phyloP scores from a whole-genome alignment of 148 eudicot genomes.

The Silene latifolia region DNA sequence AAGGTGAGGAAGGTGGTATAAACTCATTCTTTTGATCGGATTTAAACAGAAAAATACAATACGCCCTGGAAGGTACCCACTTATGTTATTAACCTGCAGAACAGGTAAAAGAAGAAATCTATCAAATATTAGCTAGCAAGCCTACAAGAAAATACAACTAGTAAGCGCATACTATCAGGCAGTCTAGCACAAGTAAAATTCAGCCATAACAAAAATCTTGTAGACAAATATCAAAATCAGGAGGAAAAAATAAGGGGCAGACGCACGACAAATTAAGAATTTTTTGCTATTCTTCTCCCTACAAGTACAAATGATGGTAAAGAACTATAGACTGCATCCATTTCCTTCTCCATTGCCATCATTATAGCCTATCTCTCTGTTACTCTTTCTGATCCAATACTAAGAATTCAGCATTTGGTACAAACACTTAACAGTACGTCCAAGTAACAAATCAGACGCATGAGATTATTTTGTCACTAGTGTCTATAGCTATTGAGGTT shows the following conservation, averaged over 20 bases:
- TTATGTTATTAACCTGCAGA: constrained; percentile 87
- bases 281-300: not conserved
- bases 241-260: not conserved
- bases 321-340: no score
- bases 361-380: no score
- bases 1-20: no score
- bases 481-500: not conserved
- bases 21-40: no score
- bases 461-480: not conserved
- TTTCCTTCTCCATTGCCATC: not conserved
- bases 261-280: not conserved
- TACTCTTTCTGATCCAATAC: no score
- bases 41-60: constrained; percentile 95
- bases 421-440: not conserved
- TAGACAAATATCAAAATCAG: no score
- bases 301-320: not conserved
- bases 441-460: not conserved
- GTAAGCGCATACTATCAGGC: not conserved
- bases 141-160: not conserved
- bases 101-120: constrained; percentile 1
- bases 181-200: not conserved
- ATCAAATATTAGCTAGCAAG: constrained; percentile 1
- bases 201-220: no score
- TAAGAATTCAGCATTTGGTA: not conserved
- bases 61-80: constrained; percentile 98